phyloP scores from a whole-genome alignment of 1,139 yeast species.

The Candida neerlandica region DNA sequence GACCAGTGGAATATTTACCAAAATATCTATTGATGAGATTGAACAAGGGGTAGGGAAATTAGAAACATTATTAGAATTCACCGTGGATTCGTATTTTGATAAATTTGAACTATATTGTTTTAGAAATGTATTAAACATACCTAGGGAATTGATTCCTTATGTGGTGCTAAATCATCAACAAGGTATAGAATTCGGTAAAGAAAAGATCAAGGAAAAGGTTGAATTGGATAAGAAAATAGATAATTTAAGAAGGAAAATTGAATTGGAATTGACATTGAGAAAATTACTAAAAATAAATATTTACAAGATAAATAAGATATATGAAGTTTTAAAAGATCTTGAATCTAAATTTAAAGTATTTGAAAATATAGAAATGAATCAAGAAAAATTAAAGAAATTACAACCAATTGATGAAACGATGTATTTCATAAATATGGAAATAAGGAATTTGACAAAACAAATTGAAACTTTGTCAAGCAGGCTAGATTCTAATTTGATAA shows the following conservation, averaged over 20 bases:
- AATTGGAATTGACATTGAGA: slow-evolving; percentile 47
- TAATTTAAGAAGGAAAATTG: slow-evolving; percentile 43
- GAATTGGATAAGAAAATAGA: slow-evolving; percentile 40
- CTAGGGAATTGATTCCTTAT: slow-evolving; percentile 66
- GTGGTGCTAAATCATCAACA: slow-evolving; percentile 70
- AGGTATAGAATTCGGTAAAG: slow-evolving; percentile 41
- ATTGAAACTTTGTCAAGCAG: slow-evolving; percentile 33
- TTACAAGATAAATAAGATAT: slow-evolving; percentile 37
- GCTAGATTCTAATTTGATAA: slow-evolving; percentile 17
- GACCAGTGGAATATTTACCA: slow-evolving; percentile 22
- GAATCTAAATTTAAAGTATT: slow-evolving; percentile 14
- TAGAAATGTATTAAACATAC: slow-evolving; percentile 74
- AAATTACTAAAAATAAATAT: slow-evolving; percentile 44
- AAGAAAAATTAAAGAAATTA: slow-evolving; percentile 38
- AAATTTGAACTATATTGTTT: slow-evolving; percentile 81
- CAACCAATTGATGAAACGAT: slow-evolving; percentile 58
- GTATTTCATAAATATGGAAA: slow-evolving; percentile 46
- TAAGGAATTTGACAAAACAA: slow-evolving; percentile 42
- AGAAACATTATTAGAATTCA: slow-evolving; percentile 74
- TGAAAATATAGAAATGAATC: slow-evolving; percentile 20
- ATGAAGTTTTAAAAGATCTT: slow-evolving; percentile 31
- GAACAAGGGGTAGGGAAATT: slow-evolving; percentile 77
- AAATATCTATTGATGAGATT: slow-evolving; percentile 51
- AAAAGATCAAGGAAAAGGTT: slow-evolving; percentile 17
- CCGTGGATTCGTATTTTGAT: slow-evolving; percentile 85